These are phyloP conservation scores for Aegilops sharonensis DNA, from an alignment of 176 grass and related monocot species.

Conservation along the genomic window DNA sequence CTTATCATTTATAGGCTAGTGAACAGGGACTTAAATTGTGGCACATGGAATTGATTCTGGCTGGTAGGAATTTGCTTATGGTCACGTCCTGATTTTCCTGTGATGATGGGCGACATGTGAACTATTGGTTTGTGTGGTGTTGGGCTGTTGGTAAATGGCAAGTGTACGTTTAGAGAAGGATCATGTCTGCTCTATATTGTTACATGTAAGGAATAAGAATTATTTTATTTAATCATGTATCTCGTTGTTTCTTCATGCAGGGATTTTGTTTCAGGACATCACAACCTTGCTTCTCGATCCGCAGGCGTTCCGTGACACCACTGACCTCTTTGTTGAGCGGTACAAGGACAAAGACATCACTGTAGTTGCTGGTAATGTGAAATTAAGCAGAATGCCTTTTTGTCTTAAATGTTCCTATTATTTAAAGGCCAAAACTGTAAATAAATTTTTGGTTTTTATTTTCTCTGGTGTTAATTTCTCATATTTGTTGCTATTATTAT, in stretches of 20 bases:
- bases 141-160: not conserved
- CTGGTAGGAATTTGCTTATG: too few species aligned
- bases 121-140: not conserved
- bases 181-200: not conserved
- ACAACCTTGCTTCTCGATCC: conserved; percentile 88
- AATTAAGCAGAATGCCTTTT: not conserved
- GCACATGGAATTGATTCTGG: not conserved
- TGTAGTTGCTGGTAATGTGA: conserved; percentile 70
- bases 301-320: conserved; percentile 74
- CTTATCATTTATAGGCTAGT: not conserved
- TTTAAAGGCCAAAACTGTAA: not conserved
- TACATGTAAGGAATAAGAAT: not conserved
- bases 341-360: conserved; percentile 78
- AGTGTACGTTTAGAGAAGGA: not conserved
- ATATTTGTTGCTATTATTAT: conserved; percentile 11
- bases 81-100: not conserved
- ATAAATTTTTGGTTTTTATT: not conserved
- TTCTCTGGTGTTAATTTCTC: not conserved
- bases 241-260: not conserved
- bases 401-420: not conserved
- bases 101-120: not conserved
- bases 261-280: conserved; percentile 95
- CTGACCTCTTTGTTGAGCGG: conserved; percentile 86
- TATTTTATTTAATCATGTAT: not conserved
- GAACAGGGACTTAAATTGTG: not conserved